phyloP scores from a whole-genome alignment of 352 stramenopile species.

The Globisporangium megalacanthum region DNA sequence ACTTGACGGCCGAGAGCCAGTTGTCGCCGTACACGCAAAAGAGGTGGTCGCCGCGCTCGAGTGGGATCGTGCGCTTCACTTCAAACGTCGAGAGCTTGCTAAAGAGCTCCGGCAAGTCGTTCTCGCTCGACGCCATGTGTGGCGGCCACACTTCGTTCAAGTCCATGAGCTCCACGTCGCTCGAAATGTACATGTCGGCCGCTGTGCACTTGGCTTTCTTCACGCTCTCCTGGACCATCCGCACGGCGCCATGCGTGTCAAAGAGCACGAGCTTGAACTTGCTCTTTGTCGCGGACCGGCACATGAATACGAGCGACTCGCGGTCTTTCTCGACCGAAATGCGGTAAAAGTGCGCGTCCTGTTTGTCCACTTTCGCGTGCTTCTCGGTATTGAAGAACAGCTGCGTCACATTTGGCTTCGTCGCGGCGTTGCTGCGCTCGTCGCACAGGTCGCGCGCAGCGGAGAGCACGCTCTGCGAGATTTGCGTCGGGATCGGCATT shows the following conservation, averaged over 20 bases:
- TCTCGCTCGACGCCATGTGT: constrained; percentile 44
- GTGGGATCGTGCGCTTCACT: constrained; percentile 66
- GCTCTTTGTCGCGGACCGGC: constrained; percentile 72
- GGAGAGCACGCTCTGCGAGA: constrained; percentile 79
- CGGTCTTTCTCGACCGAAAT: constrained; percentile 65
- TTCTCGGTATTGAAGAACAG: constrained; percentile 71
- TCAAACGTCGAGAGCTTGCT: constrained; percentile 81
- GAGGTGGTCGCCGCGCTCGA: constrained; percentile 79
- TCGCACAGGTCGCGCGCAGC: constrained; percentile 73
- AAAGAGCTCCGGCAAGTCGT: constrained; percentile 78
- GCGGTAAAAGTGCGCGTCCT: constrained; percentile 86
- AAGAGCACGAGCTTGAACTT: constrained; percentile 90
- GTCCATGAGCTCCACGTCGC: constrained; percentile 84
- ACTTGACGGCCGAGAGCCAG: constrained; percentile 84
- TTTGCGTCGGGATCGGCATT: constrained; percentile 85
- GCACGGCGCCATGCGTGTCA: constrained; percentile 67
- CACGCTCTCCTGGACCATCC: constrained; percentile 79
- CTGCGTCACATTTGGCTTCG: constrained; percentile 47
- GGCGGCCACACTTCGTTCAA: constrained; percentile 75
- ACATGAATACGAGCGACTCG: constrained; percentile 79
- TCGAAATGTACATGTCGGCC: constrained; percentile 85
- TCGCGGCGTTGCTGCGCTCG: constrained; percentile 59
- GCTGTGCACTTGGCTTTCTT: constrained; percentile 79
- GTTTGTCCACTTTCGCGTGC: constrained; percentile 77
- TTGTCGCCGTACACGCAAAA: constrained; percentile 89